Conservation (phyloP, 202 grass and related monocot species). For the Cymbopogon flexuosus region DNA sequence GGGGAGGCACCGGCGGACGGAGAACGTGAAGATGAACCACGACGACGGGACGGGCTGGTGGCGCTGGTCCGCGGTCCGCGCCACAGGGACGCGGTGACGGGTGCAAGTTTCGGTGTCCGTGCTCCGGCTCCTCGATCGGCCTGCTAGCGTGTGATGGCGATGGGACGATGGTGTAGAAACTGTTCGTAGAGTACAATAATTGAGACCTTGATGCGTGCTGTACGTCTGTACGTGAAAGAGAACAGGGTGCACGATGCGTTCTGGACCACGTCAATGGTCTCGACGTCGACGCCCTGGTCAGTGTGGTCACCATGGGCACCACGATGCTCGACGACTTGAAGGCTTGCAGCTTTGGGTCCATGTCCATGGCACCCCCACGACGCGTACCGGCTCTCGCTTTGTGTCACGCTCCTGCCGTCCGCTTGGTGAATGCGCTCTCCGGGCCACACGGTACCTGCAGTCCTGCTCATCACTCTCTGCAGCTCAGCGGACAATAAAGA, state of each 20-base stretch:
- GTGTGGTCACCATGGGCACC: not conserved
- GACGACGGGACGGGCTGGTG: conserved; percentile 28
- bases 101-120: not conserved
- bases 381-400: not conserved
- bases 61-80: not conserved
- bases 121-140: not conserved
- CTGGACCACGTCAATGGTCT: not conserved
- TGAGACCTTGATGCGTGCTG: not conserved
- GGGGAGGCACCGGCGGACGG: conserved; percentile 27
- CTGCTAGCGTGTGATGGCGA: not conserved
- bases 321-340: not conserved
- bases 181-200: not conserved
- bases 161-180: not conserved
- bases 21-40: conserved; percentile 30
- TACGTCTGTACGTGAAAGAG: not conserved
- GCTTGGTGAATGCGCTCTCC: not conserved
- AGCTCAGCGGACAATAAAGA: too few species aligned
- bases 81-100: not conserved
- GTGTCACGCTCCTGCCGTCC: too few species aligned
- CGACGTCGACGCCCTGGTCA: not conserved
- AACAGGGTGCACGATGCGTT: not conserved
- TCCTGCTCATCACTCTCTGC: too few species aligned
- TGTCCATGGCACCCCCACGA: not conserved
- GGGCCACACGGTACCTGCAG: too few species aligned
- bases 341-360: not conserved